Conservation (phyloP, 805 yeast species). For the Schwanniomyces vanrijiae region DNA sequence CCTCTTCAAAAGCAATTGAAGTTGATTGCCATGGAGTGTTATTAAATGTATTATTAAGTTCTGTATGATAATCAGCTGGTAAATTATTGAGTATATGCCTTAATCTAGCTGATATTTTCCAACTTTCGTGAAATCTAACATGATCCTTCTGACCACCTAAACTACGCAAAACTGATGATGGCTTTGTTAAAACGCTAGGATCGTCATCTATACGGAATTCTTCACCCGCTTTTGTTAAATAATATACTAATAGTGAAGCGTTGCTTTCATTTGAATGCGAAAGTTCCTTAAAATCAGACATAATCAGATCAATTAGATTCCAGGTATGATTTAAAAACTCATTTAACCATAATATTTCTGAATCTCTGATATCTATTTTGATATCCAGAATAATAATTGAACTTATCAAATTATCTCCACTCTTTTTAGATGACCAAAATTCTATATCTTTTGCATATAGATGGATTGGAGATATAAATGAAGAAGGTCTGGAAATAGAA, state of each 20-base stretch:
- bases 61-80: slow-evolving; percentile 52
- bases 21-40: slow-evolving; percentile 46
- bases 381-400: slow-evolving; percentile 20
- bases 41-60: slow-evolving; percentile 29
- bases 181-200: slow-evolving; percentile 87
- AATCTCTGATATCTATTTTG: slow-evolving; percentile 16
- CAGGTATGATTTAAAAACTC: slow-evolving; percentile 13
- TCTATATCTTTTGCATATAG: slow-evolving; percentile 31
- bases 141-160: slow-evolving; percentile 71
- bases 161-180: slow-evolving; percentile 76
- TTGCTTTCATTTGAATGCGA: slow-evolving; percentile 8
- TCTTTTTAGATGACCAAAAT: slow-evolving; percentile 30
- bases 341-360: slow-evolving; percentile 22
- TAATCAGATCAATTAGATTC: slow-evolving; percentile 13
- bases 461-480: slow-evolving; percentile 13
- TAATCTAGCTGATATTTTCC: slow-evolving; percentile 81
- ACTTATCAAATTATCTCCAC: slow-evolving; percentile 11
- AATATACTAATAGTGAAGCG: slow-evolving; percentile 41
- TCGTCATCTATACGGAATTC: slow-evolving; percentile 65
- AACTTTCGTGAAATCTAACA: slow-evolving; percentile 76
- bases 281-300: slow-evolving; percentile 15
- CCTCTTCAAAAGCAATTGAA: slow-evolving; percentile 50
- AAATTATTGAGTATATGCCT: slow-evolving; percentile 67
- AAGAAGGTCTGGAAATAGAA: slow-evolving; percentile 23
- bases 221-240: slow-evolving; percentile 38